Conservation (phyloP, 345 rosid species). For the Salix purpurea region DNA sequence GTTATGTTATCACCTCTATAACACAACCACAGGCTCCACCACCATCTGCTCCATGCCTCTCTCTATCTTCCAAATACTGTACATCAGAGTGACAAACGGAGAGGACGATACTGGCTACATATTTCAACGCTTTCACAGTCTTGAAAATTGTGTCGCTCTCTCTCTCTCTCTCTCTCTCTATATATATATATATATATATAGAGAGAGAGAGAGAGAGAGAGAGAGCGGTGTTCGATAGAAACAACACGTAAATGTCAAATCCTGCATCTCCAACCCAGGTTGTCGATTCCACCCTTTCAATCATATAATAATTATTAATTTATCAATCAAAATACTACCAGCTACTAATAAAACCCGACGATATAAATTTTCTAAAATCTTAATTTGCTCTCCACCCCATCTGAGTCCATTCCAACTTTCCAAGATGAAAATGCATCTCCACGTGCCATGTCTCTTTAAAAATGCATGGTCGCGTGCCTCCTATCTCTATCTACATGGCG, state of each 20-base stretch:
- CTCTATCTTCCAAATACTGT: conserved; percentile 28
- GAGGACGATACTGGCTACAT: conserved; percentile 80
- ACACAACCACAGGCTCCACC: conserved; percentile 8
- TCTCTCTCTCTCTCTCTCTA: no score
- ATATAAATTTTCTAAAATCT: not conserved
- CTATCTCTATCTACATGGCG: not conserved
- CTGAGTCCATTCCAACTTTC: not conserved
- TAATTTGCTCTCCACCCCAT: not conserved
- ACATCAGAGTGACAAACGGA: conserved; percentile 79
- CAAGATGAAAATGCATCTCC: not conserved
- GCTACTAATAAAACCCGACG: not conserved
- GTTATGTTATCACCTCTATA: conserved; percentile 11
- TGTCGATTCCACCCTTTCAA: conserved; percentile 32
- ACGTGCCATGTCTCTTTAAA: conserved; percentile 18
- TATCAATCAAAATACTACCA: no score
- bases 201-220: conserved; percentile 24
- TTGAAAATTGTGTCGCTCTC: conserved; percentile 55
- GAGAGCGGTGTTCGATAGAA: conserved; percentile 26
- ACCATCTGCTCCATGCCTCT: not conserved
- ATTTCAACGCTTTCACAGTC: conserved; percentile 60
- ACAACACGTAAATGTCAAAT: conserved; percentile 70
- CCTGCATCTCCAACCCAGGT: conserved; percentile 52
- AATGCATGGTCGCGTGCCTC: conserved; percentile 28
- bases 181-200: conserved; percentile 4
- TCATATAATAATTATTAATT: not conserved